Conservation (phyloP, 768 basidiomycete genomes). For the Russula compacta region DNA sequence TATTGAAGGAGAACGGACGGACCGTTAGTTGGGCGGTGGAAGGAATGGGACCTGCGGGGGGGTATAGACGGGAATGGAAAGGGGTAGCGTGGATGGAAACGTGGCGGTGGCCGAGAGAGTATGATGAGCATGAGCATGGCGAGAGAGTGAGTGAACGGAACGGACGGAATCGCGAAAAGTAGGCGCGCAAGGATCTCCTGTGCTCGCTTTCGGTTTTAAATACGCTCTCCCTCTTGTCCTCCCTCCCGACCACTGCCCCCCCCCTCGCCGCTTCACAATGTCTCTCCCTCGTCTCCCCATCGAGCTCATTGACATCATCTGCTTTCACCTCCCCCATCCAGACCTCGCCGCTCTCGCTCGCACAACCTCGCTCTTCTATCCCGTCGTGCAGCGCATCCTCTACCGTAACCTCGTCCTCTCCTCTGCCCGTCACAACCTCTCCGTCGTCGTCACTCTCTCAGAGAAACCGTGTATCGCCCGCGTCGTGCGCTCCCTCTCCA, state of each 20-base stretch:
- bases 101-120: neutral
- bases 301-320: slow-evolving; percentile 54
- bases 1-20: neutral
- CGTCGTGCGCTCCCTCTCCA: slow-evolving; percentile 51
- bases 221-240: neutral
- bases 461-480: slow-evolving; percentile 45
- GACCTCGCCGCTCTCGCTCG: slow-evolving; percentile 45
- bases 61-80: too few relatives aligned
- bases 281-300: slow-evolving; percentile 41
- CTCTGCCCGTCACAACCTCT: slow-evolving; percentile 35
- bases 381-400: slow-evolving; percentile 50
- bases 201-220: neutral
- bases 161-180: neutral
- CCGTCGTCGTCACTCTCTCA: slow-evolving; percentile 49
- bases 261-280: slow-evolving; percentile 32
- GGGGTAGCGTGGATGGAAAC: neutral
- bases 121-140: neutral
- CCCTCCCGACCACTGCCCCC: neutral
- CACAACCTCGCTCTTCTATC: slow-evolving; percentile 34
- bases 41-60: neutral
- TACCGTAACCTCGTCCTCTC: slow-evolving; percentile 50
- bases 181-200: neutral
- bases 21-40: neutral
- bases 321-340: slow-evolving; percentile 20
- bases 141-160: neutral